A percentile compares a stretch with the other conserved stretches of the same genome.
phyloP scores from a whole-genome alignment of 495 filamentous ascomycete genomes.

The Talaromyces stipitatus region DNA sequence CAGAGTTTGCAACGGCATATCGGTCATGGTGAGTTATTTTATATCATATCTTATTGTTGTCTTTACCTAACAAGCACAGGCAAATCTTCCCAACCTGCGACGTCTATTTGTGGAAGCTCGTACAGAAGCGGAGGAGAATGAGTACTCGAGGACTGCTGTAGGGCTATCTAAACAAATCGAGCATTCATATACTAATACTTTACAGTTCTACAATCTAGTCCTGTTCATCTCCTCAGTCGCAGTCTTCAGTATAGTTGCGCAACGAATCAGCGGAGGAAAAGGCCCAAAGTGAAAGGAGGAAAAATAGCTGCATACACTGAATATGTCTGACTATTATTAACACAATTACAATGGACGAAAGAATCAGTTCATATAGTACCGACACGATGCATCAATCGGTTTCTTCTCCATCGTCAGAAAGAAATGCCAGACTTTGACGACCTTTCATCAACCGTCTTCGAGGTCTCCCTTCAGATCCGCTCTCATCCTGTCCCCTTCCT shows the following conservation, averaged over 20 bases:
- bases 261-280: slow-evolving; percentile 53
- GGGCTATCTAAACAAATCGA: slow-evolving; percentile 17
- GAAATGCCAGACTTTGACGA: slow-evolving; percentile 45
- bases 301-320: too few species aligned
- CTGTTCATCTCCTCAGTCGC: slow-evolving; percentile 93
- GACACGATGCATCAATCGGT: slow-evolving; percentile 33
- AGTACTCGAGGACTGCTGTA: slow-evolving; percentile 89
- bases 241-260: slow-evolving; percentile 84
- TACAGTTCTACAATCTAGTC: slow-evolving; percentile 93
- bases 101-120: slow-evolving; percentile 94
- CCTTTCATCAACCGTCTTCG: slow-evolving; percentile 34
- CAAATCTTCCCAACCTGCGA: slow-evolving; percentile 87
- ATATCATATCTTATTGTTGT: background rate
- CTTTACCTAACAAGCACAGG: slow-evolving; percentile 35
- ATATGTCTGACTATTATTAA: too few species aligned
- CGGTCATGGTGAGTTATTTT: background rate
- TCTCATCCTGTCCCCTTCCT: slow-evolving; percentile 32
- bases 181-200: background rate
- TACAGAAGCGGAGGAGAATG: slow-evolving; percentile 88
- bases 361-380: background rate
- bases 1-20: too few species aligned
- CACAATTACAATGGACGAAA: too few species aligned
- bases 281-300: background rate
- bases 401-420: slow-evolving; percentile 46
- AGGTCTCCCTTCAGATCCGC: slow-evolving; percentile 24